Evolutionary conservation across 345 rosid genomes (phyloP), one percentile per base, ranked within the genome.

Genomic region (Lumnitzera littorea): DNA sequence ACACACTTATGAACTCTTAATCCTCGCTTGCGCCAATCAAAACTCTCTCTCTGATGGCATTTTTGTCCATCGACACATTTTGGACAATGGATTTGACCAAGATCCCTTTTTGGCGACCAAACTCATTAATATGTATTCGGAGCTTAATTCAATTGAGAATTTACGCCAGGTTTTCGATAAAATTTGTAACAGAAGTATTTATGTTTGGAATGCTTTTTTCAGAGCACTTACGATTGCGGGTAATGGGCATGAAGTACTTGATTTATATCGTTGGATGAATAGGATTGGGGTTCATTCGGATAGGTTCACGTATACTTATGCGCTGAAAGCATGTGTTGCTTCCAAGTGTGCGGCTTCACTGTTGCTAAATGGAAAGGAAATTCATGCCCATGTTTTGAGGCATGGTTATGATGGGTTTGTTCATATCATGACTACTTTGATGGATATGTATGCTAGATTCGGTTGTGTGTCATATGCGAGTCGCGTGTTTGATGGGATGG

Each of bases 81-180:
- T 62, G 4, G 72, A 75, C 27, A 84, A 79, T 75, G 96, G 98
- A 73, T 89, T 76, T 25, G 98, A 75, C 65, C 89, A 87, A 70
- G 98, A 92, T 48, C 91, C 96, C 12, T 92, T 89, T 77, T 71
- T 92, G 89, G 96, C 84, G 11, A 92, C 98, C 46, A 92, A 92
- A 68, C 96, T 92, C 50, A 92, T 92, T 1, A 75, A 72, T 24
- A 77, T 80, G 81, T 92, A 89, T 17, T 73, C 91, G 0, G 70
- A 68, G 54, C 63, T 92, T 51, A 88, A 78, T 13, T 76, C 80
- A 0, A 59, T 85, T 12, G 81, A 78, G 47, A 61, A 74, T 50
- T 96, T 85, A 16, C 95, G 91, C 64, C 66, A 79, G 62, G 87
- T 92, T 91, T 92, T 89, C 67, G 96, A 89, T 75, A 74, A 78